phyloP scores from a whole-genome alignment of 495 filamentous ascomycete species.

The Penicillium coffeae region DNA sequence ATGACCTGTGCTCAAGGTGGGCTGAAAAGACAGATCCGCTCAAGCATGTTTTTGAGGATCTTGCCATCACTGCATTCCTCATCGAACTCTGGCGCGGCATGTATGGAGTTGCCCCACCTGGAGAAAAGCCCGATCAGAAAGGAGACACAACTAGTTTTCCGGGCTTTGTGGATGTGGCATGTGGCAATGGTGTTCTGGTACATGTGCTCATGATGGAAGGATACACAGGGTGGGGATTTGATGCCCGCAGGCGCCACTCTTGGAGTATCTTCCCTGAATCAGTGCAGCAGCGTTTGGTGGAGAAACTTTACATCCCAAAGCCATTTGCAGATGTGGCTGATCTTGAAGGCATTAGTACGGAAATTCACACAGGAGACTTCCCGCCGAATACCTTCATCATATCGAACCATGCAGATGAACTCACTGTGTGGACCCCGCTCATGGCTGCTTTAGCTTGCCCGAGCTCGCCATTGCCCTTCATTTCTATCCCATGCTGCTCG shows the following conservation, averaged over 20 bases:
- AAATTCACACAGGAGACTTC: conserved; percentile 68
- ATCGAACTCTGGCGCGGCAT: conserved; percentile 89
- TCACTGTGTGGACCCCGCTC: conserved; percentile 93
- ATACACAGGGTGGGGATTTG: conserved; percentile 84
- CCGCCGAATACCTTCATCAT: conserved; percentile 80
- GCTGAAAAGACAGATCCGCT: conserved; percentile 78
- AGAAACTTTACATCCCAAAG: conserved; percentile 71
- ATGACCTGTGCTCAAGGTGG: conserved; percentile 64
- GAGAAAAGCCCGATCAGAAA: conserved; percentile 14
- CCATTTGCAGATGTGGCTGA: conserved; percentile 38
- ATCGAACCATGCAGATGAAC: conserved; percentile 93
- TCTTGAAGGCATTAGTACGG: conserved; percentile 15
- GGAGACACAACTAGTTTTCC: conserved; percentile 50
- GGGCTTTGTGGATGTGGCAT: conserved; percentile 93
- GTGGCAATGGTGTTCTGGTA: conserved; percentile 92
- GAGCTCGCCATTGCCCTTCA: conserved; percentile 56
- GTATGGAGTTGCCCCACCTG: conserved; percentile 49
- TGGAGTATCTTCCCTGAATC: conserved; percentile 68
- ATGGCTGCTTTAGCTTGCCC: conserved; percentile 70
- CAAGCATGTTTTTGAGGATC: conserved; percentile 94
- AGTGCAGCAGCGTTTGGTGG: conserved; percentile 54
- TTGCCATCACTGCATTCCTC: conserved; percentile 88
- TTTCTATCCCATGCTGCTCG: conserved; percentile 93
- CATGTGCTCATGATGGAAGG: conserved; percentile 79
- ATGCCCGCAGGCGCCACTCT: conserved; percentile 76